Conservation (phyloP, 2,329 filamentous ascomycete species). For the Ophiostoma populinum region DNA sequence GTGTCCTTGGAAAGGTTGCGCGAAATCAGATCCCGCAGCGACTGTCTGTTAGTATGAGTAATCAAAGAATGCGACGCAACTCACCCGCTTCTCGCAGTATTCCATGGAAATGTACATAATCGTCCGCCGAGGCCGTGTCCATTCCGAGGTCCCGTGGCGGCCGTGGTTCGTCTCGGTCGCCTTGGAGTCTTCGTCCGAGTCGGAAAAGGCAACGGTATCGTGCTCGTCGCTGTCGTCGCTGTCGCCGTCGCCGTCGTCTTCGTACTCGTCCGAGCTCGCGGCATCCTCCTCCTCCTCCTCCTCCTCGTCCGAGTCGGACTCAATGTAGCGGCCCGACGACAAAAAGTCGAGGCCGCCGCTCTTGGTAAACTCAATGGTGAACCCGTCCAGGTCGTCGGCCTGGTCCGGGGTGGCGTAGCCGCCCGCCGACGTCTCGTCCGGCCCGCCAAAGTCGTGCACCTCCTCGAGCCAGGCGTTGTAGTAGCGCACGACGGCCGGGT, state of each 20-base stretch:
- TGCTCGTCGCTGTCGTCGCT: constrained; percentile 8
- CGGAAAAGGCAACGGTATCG: constrained; percentile 4
- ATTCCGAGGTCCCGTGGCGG: background rate
- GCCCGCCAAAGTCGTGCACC: constrained; percentile 31
- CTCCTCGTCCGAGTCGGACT: constrained; percentile 48
- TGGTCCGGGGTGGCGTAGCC: constrained; percentile 10
- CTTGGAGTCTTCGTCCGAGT: constrained; percentile 10
- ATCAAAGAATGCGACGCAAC: background rate
- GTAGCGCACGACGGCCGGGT: constrained; percentile 74
- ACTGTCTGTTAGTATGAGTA: constrained; percentile 26
- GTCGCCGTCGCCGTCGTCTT: constrained; percentile 29
- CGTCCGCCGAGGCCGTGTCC: constrained; percentile 36
- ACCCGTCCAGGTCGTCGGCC: constrained; percentile 13
- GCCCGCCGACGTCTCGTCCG: constrained; percentile 37
- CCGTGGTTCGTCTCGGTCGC: constrained; percentile 10
- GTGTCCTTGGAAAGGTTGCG: constrained; percentile 56
- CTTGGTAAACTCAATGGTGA: constrained; percentile 41
- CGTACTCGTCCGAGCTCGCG: too few relatives aligned
- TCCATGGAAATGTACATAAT: constrained; percentile 98
- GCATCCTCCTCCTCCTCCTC: constrained; percentile 21
- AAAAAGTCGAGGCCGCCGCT: constrained; percentile 86
- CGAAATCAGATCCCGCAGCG: constrained; percentile 72
- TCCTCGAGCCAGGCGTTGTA: constrained; percentile 93
- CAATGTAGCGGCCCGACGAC: constrained; percentile 65
- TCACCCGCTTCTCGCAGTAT: constrained; percentile 76